phyloP scores from a whole-genome alignment of 2,329 filamentous ascomycete species.

The Talaromyces atroroseus region DNA sequence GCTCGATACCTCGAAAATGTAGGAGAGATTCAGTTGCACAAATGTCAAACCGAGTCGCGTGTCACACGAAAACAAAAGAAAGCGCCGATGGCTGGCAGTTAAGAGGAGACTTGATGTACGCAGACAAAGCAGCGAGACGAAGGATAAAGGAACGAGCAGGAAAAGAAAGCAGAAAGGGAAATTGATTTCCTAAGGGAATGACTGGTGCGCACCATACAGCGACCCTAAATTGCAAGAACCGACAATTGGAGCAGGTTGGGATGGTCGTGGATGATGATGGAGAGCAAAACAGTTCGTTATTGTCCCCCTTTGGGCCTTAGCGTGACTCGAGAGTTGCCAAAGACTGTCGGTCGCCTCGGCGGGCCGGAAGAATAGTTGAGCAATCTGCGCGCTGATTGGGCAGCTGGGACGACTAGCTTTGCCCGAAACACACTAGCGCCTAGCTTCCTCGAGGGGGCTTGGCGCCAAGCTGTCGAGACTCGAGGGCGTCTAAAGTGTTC shows the following conservation, averaged over 20 bases:
- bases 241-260: constrained; percentile 4
- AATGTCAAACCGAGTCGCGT: neutral
- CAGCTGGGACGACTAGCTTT: neutral
- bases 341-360: neutral
- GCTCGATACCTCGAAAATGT: neutral
- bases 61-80: neutral
- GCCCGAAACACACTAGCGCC: neutral
- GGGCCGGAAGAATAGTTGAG: neutral
- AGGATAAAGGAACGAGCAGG: neutral
- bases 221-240: neutral
- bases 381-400: neutral
- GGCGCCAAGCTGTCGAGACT: neutral
- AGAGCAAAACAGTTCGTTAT: neutral
- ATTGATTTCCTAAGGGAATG: constrained; percentile 8
- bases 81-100: neutral
- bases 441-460: neutral
- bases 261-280: neutral
- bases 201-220: constrained; percentile 8
- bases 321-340: no score
- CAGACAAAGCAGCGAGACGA: constrained; percentile 7
- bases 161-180: neutral
- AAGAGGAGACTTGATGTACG: neutral
- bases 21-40: neutral
- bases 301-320: constrained; percentile 1
- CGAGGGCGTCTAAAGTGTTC: neutral